phyloP scores from a whole-genome alignment of 805 yeast genomes.

The Blastobotrys attinorum region DNA sequence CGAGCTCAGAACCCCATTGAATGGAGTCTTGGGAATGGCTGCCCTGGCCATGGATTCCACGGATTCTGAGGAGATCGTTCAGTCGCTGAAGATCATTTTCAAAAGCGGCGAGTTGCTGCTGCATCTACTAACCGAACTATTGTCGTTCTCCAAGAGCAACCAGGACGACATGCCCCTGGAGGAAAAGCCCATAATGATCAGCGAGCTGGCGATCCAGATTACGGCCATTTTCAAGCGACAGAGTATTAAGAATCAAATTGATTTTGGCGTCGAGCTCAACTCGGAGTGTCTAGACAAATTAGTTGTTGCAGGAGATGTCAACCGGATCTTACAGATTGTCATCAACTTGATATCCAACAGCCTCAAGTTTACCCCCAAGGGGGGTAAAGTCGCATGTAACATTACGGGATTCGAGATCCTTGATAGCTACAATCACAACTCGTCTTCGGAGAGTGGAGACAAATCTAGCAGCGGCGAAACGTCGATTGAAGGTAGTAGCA shows the following conservation, averaged over 20 bases:
- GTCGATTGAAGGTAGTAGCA: not conserved
- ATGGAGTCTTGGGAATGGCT: slow-evolving; percentile 95
- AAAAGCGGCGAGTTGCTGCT: slow-evolving; percentile 82
- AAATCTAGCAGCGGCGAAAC: not conserved
- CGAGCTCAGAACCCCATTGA: slow-evolving; percentile 88
- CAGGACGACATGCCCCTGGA: slow-evolving; percentile 70
- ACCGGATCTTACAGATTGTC: slow-evolving; percentile 79
- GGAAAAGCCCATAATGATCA: slow-evolving; percentile 63
- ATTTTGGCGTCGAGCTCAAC: slow-evolving; percentile 49
- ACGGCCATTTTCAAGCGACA: slow-evolving; percentile 61
- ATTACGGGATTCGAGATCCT: not conserved
- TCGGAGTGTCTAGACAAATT: slow-evolving; percentile 47
- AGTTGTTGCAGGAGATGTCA: slow-evolving; percentile 75
- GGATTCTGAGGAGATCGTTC: slow-evolving; percentile 56
- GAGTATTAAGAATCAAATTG: slow-evolving; percentile 56
- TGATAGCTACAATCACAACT: no score
- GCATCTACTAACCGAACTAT: slow-evolving; percentile 81
- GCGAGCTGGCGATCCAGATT: slow-evolving; percentile 72
- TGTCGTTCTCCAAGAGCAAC: slow-evolving; percentile 84
- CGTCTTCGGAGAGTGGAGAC: not conserved
- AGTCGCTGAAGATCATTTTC: slow-evolving; percentile 70
- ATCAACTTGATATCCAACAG: slow-evolving; percentile 89
- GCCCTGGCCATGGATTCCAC: slow-evolving; percentile 84
- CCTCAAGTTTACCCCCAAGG: slow-evolving; percentile 77
- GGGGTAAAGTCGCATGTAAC: slow-evolving; percentile 22